Evolutionary conservation across 2,329 filamentous ascomycete species (phyloP), one percentile per base, ranked within the genome.

Genomic region (Ophiostoma ips): DNA sequence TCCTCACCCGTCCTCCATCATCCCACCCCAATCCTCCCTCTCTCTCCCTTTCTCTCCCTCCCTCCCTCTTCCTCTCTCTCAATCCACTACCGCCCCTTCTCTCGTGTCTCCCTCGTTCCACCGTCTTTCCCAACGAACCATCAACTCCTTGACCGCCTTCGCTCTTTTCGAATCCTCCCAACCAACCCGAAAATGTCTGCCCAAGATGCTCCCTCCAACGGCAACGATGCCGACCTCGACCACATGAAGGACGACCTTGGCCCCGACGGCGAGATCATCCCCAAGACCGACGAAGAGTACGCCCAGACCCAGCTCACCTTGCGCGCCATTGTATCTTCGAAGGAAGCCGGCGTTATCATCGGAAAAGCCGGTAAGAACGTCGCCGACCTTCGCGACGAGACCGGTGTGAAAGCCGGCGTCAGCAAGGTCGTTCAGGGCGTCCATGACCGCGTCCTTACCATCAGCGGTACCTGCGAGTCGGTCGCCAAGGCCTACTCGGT

Each of bases 281-380:
- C 87, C 61, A 92, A 90, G 72, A 94, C 90, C 52, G 92, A 98
- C 60, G 89, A 96, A 65, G 92, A 98, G 68, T 98, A 98, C 64
- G 88, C 87, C 48, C 80, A 88, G 65, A 81, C 89, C 48, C 86
- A 94, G 68, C 76, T 98, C 61, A 98, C 92, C 55, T 79, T 98
- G 56, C 86, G 92, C 65, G 92, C 92, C 60, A 95, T 98, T 64
- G 92, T 98, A 58, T 95, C 92, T 33, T 95, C 92, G 66, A 96
- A 96, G 72, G 92, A 98, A 70, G 92, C 92, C 53, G 92, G 92
- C 63, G 88, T 98, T 61, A 96, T 98, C 68, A 98, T 98, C 67
- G 92, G 92, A 68, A 98, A 98, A 72, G 88, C 84, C 52, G 92
- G 92, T 64, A 95, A 96, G 76, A 96, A 98, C 62, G 92, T 98